Evolutionary conservation across 2,329 filamentous ascomycete genomes (phyloP), one percentile per base, ranked within the genome.

Genomic region (Pestalotiopsis sp.): DNA sequence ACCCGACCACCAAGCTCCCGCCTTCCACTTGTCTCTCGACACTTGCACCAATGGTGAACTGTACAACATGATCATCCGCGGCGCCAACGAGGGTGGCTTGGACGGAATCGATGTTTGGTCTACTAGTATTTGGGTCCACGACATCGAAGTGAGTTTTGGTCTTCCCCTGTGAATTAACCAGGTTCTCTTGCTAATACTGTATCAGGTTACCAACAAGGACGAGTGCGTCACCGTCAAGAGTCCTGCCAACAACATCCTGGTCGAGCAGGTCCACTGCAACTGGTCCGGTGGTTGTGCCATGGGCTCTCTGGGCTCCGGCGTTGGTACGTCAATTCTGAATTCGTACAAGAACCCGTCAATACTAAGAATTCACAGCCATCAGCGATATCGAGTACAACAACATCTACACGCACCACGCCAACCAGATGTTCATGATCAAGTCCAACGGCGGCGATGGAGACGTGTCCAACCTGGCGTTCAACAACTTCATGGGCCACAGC

Each of bases 371-470:
- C 10, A 26, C n/a, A 67, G 79, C 58, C 20, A 84, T 89, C 73
- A 83, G 82, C 52, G 78, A 86, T 68, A 81, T 89, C 68, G 75
- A 78, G 35, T 89, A 89, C 78, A 78, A 80, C 71, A 87, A 89
- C 73, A 74, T 89, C 69, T 89, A 89, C 78, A 88, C 86, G 38
- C 83, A 81, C 77, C 79, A 81, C n/a, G 85, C 83, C 10, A 89
- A 89, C 80, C 85, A 89, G 73, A 89, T 89, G 86, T 83, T 84
- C 76, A 87, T 88, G 85, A 84, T 89, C 79, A 90, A 89, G 76
- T 85, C 82, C 65, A 86, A 88, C 71, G 88, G 88, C 56, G 88
- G 88, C 48, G 81, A 75, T 67, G 88, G 87, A 24, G 81, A 78
- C 2, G 82, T 89, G 4, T 80, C 80, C 56, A 83, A 88, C 70